Evolutionary conservation across 192 early-diverging fungal genomes (phyloP).

Genomic region (Tieghemiomyces parasiticus): DNA sequence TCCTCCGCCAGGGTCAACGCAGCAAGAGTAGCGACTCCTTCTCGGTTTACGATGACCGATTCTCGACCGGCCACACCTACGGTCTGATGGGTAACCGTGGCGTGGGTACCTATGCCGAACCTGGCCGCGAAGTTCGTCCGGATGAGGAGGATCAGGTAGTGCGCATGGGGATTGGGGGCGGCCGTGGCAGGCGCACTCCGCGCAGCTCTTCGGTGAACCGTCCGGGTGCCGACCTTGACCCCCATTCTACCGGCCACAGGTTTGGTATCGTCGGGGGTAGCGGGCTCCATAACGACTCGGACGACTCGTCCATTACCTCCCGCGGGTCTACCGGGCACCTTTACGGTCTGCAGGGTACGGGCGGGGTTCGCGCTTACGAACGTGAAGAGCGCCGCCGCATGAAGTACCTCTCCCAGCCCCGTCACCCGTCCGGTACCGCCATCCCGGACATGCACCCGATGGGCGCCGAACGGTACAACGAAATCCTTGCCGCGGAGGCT

Average conservation of each 20-base stretch:
- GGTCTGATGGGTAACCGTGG: background rate
- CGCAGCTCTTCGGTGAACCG: background rate
- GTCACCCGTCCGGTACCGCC: background rate
- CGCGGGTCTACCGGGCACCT: no score
- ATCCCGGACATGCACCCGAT: background rate
- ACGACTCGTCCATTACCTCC: no score
- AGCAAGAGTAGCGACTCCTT: no score
- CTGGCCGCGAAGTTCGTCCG: background rate
- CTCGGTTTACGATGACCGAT: background rate
- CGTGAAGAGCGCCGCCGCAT: background rate
- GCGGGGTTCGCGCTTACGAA: background rate
- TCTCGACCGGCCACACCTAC: constrained; percentile 1
- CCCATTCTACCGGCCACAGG: background rate
- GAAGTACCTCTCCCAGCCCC: background rate
- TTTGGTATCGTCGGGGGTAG: no score
- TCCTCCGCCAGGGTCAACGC: no score
- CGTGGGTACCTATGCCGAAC: background rate
- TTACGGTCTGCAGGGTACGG: background rate
- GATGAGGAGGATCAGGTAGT: background rate
- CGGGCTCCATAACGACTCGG: no score
- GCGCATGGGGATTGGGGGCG: background rate
- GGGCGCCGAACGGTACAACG: background rate
- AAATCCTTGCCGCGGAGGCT: background rate
- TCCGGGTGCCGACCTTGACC: constrained; percentile 3
- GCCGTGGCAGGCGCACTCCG: background rate